These are phyloP conservation scores for Blastosporella zonata DNA, from an alignment of 1,284 basidiomycete species.

Conservation along the genomic window DNA sequence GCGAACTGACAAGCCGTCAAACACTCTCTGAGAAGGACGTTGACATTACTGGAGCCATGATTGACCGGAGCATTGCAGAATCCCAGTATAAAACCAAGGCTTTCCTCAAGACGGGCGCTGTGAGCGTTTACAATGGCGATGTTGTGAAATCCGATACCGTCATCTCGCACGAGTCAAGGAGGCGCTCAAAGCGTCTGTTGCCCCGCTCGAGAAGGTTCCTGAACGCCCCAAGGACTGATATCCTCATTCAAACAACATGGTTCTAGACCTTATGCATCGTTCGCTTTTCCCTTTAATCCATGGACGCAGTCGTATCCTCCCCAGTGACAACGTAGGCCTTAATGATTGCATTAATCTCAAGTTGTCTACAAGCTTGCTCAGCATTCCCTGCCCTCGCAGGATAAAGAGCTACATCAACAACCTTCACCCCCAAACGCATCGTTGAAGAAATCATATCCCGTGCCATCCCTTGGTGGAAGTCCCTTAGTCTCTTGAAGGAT, in stretches of 20 bases:
- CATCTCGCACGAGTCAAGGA: conserved; percentile 17
- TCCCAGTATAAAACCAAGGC: conserved; percentile 19
- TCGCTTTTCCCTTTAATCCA: conserved; percentile 40
- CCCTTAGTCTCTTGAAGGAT: conserved; percentile 18
- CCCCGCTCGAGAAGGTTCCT: conserved; percentile 34
- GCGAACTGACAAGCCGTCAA: neutral
- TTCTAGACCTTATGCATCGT: conserved; percentile 43
- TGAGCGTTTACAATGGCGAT: conserved; percentile 22
- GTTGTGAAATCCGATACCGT: conserved; percentile 28
- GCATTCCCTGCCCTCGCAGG: conserved; percentile 2
- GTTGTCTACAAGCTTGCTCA: neutral
- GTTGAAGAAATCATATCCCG: conserved; percentile 18
- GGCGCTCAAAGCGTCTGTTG: conserved; percentile 20
- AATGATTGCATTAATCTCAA: conserved; percentile 17
- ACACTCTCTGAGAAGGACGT: neutral
- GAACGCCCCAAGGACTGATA: conserved; percentile 41
- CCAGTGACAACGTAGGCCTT: conserved; percentile 6
- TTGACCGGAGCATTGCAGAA: conserved; percentile 18
- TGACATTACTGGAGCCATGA: neutral
- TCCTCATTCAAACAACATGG: conserved; percentile 37
- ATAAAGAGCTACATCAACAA: conserved; percentile 25
- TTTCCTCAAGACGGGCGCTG: conserved; percentile 12
- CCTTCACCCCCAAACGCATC: conserved; percentile 20
- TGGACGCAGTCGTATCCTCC: conserved; percentile 22
- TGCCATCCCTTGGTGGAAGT: conserved; percentile 24